These are phyloP conservation scores for Puccinia hordei DNA, from an alignment of 1,284 basidiomycete species.

Conservation along the genomic window DNA sequence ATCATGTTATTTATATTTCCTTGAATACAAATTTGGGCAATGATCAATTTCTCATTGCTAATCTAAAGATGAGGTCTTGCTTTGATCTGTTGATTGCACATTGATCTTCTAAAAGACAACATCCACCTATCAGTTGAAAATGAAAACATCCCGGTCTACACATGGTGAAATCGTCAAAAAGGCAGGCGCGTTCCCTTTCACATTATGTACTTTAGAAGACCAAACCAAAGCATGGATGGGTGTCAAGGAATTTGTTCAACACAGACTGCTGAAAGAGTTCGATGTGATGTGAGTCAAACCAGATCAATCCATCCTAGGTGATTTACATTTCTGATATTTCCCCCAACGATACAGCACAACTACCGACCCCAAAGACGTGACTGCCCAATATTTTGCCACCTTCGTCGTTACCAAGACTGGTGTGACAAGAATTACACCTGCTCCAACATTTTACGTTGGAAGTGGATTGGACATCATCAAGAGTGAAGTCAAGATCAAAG, in stretches of 20 bases:
- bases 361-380: conserved; percentile 53
- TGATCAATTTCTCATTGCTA: no score
- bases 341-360: conserved; percentile 53
- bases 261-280: conserved; percentile 84
- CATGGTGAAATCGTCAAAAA: conserved; percentile 98
- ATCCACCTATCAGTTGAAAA: conserved; percentile 92
- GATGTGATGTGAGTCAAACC: conserved; percentile 65
- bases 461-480: conserved; percentile 87
- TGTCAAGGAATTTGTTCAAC: conserved; percentile 91
- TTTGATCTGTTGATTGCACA: conserved; percentile 82
- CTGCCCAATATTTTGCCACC: conserved; percentile 56
- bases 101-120: conserved; percentile 84
- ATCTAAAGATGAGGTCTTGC: no score
- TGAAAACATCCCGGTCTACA: conserved; percentile 91
- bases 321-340: neutral
- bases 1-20: no score
- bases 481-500: conserved; percentile 83
- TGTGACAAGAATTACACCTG: conserved; percentile 62
- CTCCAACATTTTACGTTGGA: conserved; percentile 85
- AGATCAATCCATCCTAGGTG: neutral
- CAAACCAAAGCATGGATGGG: conserved; percentile 94
- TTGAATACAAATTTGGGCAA: no score
- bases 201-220: conserved; percentile 87
- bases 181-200: conserved; percentile 96
- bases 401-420: conserved; percentile 58